Evolutionary conservation across 2,329 filamentous ascomycete genomes (phyloP), one percentile per base, ranked within the genome.

Genomic region (Trichophyton schoenleinii): DNA sequence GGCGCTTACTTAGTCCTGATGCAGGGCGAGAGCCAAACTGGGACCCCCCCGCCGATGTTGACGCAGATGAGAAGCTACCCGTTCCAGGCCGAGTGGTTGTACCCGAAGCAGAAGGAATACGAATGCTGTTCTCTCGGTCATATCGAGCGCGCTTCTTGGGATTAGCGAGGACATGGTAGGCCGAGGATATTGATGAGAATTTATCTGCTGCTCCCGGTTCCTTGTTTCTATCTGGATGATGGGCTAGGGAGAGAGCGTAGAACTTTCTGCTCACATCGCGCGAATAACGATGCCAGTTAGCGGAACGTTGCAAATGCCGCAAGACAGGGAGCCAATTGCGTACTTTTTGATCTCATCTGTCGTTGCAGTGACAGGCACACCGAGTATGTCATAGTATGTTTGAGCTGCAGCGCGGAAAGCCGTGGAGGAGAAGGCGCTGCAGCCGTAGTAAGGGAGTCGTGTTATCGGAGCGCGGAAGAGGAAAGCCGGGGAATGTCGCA

Each of bases 171-270:
- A 88, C 74, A 62, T 84, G 80, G 79, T 96, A 96, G 67, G 91
- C 91, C 71, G 94, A 87, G 71, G 84, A 87, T 71, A 96, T 87
- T 67, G 84, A 81, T 73, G 91, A 84, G 80, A 96, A 99, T 71
- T 86, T 88, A 62, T 83, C 77, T 3, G 85, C 80, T 64, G 91
- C 88, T 62, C 77, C 71, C 3, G 88, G 87, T 74, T 96, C 87
- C 67, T 82, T 71, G 79, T 97, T 95, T 71, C 86, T 85, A 80
- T 99, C 94, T 0, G 94, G 94, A 75, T 99, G 94, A 80, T 96
- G 87, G 60, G 82, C 78, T 76, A 96, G 95, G 70, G 91, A 96
- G 72, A 97, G 88, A 64, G 81, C 76, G 80, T 96, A 97, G 82
- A 96, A 99, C 72, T 83, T 76, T 67, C 77, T 79, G 57, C 57